Evolutionary conservation across 805 yeast species (phyloP).

Genomic region (Saccharomyces kudriavzevii): DNA sequence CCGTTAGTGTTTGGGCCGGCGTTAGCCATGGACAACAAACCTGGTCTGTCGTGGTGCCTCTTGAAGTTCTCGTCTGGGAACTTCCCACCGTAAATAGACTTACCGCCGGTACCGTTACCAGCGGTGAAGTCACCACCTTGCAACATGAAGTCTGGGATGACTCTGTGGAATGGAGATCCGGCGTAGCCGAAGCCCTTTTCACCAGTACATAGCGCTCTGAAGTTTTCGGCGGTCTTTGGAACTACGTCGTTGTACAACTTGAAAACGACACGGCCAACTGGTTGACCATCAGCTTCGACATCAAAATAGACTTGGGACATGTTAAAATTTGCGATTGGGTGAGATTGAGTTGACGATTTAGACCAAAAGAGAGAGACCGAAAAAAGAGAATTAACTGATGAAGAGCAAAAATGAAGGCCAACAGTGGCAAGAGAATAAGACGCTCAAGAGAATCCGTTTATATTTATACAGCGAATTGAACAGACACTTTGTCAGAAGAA

Average conservation of each 20-base stretch:
- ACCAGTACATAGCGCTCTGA: slow-evolving; percentile 91
- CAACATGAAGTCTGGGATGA: slow-evolving; percentile 94
- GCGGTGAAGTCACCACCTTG: slow-evolving; percentile 95
- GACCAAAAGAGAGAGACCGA: not conserved
- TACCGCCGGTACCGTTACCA: slow-evolving; percentile 97
- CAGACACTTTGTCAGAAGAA: not conserved
- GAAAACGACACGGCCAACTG: slow-evolving; percentile 79
- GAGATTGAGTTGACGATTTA: not conserved
- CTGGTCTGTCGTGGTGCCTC: slow-evolving; percentile 69
- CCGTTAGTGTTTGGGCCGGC: slow-evolving; percentile 98
- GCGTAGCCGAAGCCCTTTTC: slow-evolving; percentile 95
- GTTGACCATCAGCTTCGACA: slow-evolving; percentile 67
- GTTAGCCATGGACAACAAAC: slow-evolving; percentile 91
- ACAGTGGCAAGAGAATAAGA: not conserved
- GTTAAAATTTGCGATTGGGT: not conserved
- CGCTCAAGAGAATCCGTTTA: not conserved
- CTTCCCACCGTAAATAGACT: slow-evolving; percentile 74
- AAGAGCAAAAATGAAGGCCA: not conserved
- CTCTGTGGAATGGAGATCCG: slow-evolving; percentile 91
- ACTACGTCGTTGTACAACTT: slow-evolving; percentile 82
- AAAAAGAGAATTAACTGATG: too few relatives aligned
- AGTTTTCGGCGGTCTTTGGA: slow-evolving; percentile 94
- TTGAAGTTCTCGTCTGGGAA: slow-evolving; percentile 70
- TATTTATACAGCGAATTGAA: not conserved
- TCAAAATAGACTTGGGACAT: slow-evolving; percentile 78